Conservation (phyloP, 345 rosid species). For the Eucalyptus erythrocorys region DNA sequence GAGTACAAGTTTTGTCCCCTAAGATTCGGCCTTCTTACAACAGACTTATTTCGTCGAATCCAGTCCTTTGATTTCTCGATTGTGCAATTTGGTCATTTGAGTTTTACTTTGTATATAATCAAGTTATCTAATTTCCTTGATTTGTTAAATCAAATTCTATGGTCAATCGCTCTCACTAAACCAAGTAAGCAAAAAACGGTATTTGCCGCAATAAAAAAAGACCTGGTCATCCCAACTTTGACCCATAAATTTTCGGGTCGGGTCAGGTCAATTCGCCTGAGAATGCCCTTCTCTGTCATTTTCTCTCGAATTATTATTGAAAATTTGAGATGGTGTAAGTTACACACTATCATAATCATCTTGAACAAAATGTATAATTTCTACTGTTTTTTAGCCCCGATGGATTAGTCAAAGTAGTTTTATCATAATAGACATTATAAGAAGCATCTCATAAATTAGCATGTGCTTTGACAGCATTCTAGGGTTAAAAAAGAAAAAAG, state of each 20-base stretch:
- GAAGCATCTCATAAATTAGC: background rate
- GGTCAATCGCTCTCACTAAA: background rate
- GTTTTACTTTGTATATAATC: background rate
- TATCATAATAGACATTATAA: background rate
- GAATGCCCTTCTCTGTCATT: background rate
- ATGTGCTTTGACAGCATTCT: background rate
- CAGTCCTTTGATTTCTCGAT: background rate
- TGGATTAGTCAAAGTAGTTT: background rate
- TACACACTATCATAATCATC: background rate
- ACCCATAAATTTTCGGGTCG: background rate
- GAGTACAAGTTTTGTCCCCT: background rate
- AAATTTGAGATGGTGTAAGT: background rate
- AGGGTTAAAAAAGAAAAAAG: too few species aligned
- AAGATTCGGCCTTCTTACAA: background rate
- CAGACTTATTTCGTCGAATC: rapidly evolving
- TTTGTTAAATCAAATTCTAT: background rate
- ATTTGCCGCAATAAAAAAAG: background rate
- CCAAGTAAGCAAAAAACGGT: background rate
- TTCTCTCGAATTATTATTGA: background rate
- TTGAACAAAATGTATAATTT: background rate
- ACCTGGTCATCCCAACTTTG: background rate
- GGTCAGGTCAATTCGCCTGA: rapidly evolving
- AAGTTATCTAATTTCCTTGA: background rate
- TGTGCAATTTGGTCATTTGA: background rate
- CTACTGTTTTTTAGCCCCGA: background rate